Evolutionary conservation across 805 yeast species (phyloP).

Genomic region (Metschnikowia lachancei): DNA sequence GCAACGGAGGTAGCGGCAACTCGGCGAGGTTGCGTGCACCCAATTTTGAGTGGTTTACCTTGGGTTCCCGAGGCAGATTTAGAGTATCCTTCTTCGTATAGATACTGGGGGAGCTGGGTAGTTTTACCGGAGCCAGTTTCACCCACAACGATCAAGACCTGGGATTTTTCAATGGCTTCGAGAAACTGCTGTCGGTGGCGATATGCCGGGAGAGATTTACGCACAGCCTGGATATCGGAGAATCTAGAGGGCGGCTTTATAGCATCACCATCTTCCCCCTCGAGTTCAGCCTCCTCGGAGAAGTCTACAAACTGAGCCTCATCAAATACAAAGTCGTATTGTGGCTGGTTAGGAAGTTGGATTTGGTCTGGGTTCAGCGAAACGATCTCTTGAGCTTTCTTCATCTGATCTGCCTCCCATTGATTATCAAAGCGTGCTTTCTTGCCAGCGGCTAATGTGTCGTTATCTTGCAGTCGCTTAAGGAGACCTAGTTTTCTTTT

Average conservation of each 20-base stretch:
- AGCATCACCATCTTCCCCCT: constrained; percentile 27
- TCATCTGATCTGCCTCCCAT: constrained; percentile 57
- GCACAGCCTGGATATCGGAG: constrained; percentile 43
- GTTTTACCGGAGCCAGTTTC: constrained; percentile 96
- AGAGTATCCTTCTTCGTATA: constrained; percentile 79
- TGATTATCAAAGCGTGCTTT: constrained; percentile 25
- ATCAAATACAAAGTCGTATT: constrained; percentile 78
- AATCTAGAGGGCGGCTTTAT: constrained; percentile 5
- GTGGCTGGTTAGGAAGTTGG: constrained; percentile 38
- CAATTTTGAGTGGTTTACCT: constrained; percentile 45
- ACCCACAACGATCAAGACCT: constrained; percentile 73
- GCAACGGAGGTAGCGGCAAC: constrained; percentile 95
- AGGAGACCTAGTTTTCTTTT: constrained; percentile 54
- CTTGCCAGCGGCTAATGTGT: constrained; percentile 19
- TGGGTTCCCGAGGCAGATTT: constrained; percentile 30
- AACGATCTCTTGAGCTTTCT: constrained; percentile 35
- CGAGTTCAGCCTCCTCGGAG: constrained; percentile 38
- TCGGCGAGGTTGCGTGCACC: constrained; percentile 92
- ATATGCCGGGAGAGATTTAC: constrained; percentile 75
- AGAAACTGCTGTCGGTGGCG: constrained; percentile 58
- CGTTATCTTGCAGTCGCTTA: constrained; percentile 25
- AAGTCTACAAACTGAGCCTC: constrained; percentile 59
- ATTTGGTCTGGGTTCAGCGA: constrained; percentile 38
- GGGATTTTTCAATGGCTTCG: constrained; percentile 57
- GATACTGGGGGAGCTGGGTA: constrained; percentile 86